A percentile compares a stretch with the other conserved stretches of the same genome.
Conservation (phyloP, 1,284 basidiomycete genomes). For the Pisolithus thermaeus region DNA sequence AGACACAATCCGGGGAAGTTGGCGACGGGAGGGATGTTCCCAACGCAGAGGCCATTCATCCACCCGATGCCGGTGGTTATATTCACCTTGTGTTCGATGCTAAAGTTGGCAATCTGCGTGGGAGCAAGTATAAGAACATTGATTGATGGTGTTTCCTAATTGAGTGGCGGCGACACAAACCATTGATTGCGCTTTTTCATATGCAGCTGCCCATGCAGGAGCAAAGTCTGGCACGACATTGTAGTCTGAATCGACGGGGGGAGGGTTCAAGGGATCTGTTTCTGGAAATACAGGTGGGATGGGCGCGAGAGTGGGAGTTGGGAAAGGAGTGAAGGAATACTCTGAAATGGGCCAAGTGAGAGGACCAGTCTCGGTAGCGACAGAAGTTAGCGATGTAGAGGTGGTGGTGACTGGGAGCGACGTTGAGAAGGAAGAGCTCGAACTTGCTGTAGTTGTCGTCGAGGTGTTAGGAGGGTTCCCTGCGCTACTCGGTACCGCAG, state of each 20-base stretch:
- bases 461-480: constrained; percentile 1
- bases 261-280: constrained; percentile 25
- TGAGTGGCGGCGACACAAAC: constrained; percentile 16
- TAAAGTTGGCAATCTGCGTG: constrained; percentile 27
- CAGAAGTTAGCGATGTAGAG: constrained; percentile 4
- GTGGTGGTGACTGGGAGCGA: constrained; percentile 1
- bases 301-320: constrained; percentile 24
- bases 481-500: background rate
- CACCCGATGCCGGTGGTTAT: constrained; percentile 36
- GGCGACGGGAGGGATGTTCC: constrained; percentile 33
- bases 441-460: constrained; percentile 4
- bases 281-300: constrained; percentile 25
- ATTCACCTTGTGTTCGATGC: constrained; percentile 39
- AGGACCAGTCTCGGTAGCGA: constrained; percentile 15
- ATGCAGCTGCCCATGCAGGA: constrained; percentile 36
- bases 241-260: constrained; percentile 23
- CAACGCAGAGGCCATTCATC: constrained; percentile 36
- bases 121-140: background rate
- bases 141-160: no score
- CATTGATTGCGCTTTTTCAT: constrained; percentile 31
- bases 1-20: constrained; percentile 28
- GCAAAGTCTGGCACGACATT: constrained; percentile 38
- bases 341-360: constrained; percentile 23
- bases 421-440: background rate
- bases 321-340: constrained; percentile 24